A percentile compares a stretch with the other conserved stretches of the same genome.
Conservation (phyloP, 2,329 filamentous ascomycete genomes). For the Colletotrichum tropicale region DNA sequence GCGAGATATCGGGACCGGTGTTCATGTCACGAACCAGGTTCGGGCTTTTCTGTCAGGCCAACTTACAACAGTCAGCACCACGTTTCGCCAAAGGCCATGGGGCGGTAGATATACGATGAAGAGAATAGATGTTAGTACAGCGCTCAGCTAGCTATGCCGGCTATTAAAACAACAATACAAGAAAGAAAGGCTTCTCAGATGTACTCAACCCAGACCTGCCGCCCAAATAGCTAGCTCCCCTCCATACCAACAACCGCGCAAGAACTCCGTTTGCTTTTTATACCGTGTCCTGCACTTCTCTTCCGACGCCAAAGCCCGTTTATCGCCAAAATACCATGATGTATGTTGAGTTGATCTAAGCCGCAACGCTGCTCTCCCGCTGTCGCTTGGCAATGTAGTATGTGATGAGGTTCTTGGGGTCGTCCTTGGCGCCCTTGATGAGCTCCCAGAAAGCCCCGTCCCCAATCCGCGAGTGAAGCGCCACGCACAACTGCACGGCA, state of each 20-base stretch:
- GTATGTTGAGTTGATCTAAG: neutral
- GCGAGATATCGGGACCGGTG: neutral
- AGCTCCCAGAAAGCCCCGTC: conserved; percentile 70
- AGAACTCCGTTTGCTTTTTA: conserved; percentile 8
- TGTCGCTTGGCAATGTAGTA: conserved; percentile 81
- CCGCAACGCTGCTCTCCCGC: conserved; percentile 46
- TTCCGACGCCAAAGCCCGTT: neutral
- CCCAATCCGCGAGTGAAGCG: conserved; percentile 67
- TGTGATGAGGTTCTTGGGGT: conserved; percentile 77
- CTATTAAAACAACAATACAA: conserved; percentile 12
- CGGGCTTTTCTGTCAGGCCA: neutral
- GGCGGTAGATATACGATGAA: neutral
- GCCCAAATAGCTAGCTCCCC: neutral
- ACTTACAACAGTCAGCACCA: neutral
- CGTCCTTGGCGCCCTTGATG: conserved; percentile 69
- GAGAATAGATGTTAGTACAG: conserved; percentile 9
- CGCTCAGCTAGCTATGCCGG: conserved; percentile 4
- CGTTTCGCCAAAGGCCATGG: neutral
- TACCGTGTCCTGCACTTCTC: neutral
- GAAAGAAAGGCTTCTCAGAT: conserved; percentile 8
- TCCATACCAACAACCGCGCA: neutral
- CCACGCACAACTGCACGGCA: conserved; percentile 79
- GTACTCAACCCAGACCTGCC: conserved; percentile 6
- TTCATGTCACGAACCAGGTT: neutral
- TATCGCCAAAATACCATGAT: neutral